Conservation (phyloP, 306 rosid species). For the Quillaja saponaria region DNA sequence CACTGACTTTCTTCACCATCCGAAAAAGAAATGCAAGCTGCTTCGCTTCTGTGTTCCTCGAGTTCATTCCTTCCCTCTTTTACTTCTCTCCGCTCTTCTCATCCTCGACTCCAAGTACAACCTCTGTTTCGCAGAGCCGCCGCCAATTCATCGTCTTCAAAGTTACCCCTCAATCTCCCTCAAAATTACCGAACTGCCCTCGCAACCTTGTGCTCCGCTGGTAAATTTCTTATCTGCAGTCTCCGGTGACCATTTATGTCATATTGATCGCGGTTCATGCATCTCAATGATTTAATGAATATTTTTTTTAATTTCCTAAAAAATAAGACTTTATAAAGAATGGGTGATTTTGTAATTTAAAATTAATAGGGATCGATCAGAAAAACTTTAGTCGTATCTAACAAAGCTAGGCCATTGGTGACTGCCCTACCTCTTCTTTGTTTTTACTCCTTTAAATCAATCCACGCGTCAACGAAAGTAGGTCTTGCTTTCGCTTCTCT, state of each 20-base stretch:
- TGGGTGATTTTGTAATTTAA: constrained; percentile 37
- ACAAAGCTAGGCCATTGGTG: not conserved
- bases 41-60: constrained; percentile 23
- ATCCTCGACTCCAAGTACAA: constrained; percentile 20
- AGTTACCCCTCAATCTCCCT: constrained; percentile 5
- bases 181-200: constrained; percentile 24
- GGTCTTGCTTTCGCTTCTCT: not conserved
- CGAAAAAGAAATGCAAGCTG: constrained; percentile 34
- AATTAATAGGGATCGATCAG: too few species aligned
- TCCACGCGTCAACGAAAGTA: not conserved
- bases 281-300: not conserved
- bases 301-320: not conserved
- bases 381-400: too few species aligned
- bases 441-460: not conserved
- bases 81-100: constrained; percentile 9
- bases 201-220: constrained; percentile 33
- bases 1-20: not conserved
- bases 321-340: not conserved
- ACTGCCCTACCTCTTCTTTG: not conserved
- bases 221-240: constrained; percentile 7
- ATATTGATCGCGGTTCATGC: too few species aligned
- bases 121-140: constrained; percentile 18
- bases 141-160: constrained; percentile 1
- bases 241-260: too few species aligned
- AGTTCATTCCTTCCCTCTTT: constrained; percentile 36